phyloP scores from a whole-genome alignment of 305 asterid genomes.

The Petunia hybrid region DNA sequence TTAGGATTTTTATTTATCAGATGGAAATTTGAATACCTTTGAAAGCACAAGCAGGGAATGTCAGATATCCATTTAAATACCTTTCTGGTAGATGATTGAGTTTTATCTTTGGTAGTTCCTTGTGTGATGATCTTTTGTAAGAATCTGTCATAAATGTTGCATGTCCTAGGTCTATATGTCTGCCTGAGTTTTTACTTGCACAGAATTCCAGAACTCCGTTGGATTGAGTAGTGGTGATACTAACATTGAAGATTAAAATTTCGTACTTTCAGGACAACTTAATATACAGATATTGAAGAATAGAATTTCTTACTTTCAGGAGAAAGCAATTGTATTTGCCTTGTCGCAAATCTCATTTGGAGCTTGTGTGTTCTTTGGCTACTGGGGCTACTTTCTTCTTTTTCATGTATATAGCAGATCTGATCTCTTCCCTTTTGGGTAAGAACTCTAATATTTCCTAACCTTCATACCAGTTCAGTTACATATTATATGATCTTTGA shows the following conservation, averaged over 20 bases:
- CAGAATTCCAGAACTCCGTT: background rate
- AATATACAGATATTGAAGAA: background rate
- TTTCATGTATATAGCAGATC: slow-evolving; percentile 51
- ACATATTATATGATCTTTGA: background rate
- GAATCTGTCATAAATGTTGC: background rate
- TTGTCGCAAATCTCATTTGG: slow-evolving; percentile 92
- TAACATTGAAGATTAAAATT: background rate
- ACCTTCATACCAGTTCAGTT: slow-evolving; percentile 28
- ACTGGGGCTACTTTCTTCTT: slow-evolving; percentile 88
- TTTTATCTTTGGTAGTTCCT: background rate
- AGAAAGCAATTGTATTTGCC: slow-evolving; percentile 78
- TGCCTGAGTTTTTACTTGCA: background rate
- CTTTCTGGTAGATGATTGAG: background rate
- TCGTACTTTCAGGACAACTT: background rate
- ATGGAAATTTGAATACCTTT: no score
- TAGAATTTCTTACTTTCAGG: slow-evolving; percentile 60
- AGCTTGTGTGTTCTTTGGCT: slow-evolving; percentile 73
- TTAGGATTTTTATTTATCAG: no score
- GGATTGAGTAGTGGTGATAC: background rate
- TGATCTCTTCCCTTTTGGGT: slow-evolving; percentile 86
- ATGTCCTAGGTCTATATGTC: background rate
- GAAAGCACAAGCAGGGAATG: no score
- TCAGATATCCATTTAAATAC: background rate
- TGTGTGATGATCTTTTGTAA: no score
- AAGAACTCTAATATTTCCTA: slow-evolving; percentile 34